Conservation (phyloP, 805 yeast species). For the Martiniozyma abietophila region DNA sequence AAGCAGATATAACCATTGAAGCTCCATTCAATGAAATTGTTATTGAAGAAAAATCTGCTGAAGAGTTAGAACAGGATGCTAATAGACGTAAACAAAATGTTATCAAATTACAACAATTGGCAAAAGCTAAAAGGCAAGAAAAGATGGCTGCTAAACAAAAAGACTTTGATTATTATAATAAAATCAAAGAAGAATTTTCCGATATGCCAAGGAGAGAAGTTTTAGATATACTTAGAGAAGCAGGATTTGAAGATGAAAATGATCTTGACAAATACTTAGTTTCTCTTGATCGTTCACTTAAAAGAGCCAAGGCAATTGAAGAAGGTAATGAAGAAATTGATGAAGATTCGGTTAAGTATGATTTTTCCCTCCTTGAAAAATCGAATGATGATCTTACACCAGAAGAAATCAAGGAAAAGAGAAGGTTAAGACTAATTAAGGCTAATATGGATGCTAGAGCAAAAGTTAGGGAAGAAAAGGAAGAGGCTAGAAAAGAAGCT, state of each 20-base stretch:
- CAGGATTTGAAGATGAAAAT: conserved; percentile 68
- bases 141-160: conserved; percentile 72
- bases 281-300: conserved; percentile 59
- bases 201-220: conserved; percentile 44
- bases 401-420: conserved; percentile 77
- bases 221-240: conserved; percentile 48
- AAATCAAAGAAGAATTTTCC: conserved; percentile 43
- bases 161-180: conserved; percentile 63
- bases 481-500: conserved; percentile 47
- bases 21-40: conserved; percentile 66
- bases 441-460: conserved; percentile 85
- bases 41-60: conserved; percentile 69
- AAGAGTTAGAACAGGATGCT: conserved; percentile 67
- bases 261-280: conserved; percentile 60
- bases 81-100: conserved; percentile 82
- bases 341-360: conserved; percentile 35
- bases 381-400: conserved; percentile 79
- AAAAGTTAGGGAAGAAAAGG: conserved; percentile 72
- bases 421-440: conserved; percentile 72
- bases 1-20: conserved; percentile 69
- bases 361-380: conserved; percentile 65
- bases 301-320: conserved; percentile 41
- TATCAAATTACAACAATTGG: conserved; percentile 83
- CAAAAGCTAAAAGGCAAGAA: conserved; percentile 73
- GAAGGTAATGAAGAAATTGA: conserved; percentile 37